Percentiles rank a stretch among this genome's conserved stretches.
phyloP scores from a whole-genome alignment of 805 yeast species.

The Crinitomyces ghanaensis region DNA sequence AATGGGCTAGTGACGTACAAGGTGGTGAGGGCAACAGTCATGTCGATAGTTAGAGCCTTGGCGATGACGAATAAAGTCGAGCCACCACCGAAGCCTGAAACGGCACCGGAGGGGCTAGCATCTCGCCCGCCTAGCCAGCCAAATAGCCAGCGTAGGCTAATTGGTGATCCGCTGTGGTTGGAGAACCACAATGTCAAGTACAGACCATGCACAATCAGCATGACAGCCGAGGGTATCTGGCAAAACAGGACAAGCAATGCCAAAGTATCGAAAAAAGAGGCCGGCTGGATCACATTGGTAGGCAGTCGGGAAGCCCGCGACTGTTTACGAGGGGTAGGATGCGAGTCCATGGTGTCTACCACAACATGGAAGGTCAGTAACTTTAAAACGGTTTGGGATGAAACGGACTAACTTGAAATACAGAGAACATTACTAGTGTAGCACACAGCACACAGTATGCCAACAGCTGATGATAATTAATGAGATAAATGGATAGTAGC shows the following conservation, averaged over 20 bases:
- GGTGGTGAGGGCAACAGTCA: conserved; percentile 14
- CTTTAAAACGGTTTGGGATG: no score
- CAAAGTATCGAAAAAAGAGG: conserved; percentile 25
- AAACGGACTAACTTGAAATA: no score
- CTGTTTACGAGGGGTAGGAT: no score
- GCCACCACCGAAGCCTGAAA: conserved; percentile 5
- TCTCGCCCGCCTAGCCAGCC: conserved; percentile 7
- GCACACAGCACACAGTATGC: no score
- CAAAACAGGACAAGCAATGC: conserved; percentile 24
- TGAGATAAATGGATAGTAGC: no score
- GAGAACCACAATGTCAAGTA: conserved; percentile 18
- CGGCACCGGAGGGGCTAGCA: background rate
- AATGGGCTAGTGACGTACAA: conserved; percentile 13
- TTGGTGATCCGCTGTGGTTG: conserved; percentile 6
- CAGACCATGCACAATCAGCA: conserved; percentile 19
- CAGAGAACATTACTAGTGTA: no score
- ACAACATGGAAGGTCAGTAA: no score
- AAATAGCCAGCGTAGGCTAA: conserved; percentile 10
- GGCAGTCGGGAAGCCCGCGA: conserved; percentile 13
- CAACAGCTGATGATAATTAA: no score
- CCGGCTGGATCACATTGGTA: conserved; percentile 20
- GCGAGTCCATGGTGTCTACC: no score
- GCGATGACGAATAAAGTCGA: conserved; percentile 2
- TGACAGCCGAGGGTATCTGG: conserved; percentile 21
- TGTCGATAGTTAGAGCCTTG: conserved; percentile 15